Base-by-base conservation (phyloP, 2,329 filamentous ascomycete species). In the Dichotomopilus funicola region DNA sequence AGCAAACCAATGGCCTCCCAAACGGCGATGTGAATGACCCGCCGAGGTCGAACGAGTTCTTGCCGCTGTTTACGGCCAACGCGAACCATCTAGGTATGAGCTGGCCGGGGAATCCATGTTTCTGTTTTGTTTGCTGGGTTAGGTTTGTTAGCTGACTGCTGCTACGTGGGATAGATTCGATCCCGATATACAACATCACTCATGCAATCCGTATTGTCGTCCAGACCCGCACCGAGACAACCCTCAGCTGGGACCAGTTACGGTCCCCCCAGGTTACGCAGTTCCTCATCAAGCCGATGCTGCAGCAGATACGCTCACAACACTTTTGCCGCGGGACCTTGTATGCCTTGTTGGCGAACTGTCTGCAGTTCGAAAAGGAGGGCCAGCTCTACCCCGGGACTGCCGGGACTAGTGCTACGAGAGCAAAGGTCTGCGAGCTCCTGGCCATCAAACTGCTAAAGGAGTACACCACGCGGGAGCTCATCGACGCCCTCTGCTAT, bases 251-350 rank as follows among this genome's bases (percentile, higher is more conserved):
- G 91, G 92, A 97, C 61, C 92, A 97, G 70, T 78, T 97, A 60
- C 84, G 91, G 61, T 95, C 91, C n/a, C 92, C 92, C 3, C 92
- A 97, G 69, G 87, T 97, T 55, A 96, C 91, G 12, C 91, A 96
- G 68, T 97, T 97, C 69, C 80, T 97, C 38, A 82, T 96, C 67
- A 96, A 96, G 75, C 92, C 92, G 2, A 94, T 96, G 76, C 90
- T 94, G 71, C 88, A 94, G 68, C 87, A 92, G 69, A 91, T 96
- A 60, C 85, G 87, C 58, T 78, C 82, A 12, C 83, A 88, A 51
- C 89, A 96, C 71, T 92, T 95, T 70, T 91, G 87, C 35, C 81
- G 88, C 48, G 91, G 89, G 8, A 94, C 91, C 0, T 71, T 96
- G 40, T 96, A 95, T 72, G 90, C 91, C 2, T 75, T 97, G 63